Conservation (phyloP, 352 stramenopile genomes). For the Phytophthora hibernalis region DNA sequence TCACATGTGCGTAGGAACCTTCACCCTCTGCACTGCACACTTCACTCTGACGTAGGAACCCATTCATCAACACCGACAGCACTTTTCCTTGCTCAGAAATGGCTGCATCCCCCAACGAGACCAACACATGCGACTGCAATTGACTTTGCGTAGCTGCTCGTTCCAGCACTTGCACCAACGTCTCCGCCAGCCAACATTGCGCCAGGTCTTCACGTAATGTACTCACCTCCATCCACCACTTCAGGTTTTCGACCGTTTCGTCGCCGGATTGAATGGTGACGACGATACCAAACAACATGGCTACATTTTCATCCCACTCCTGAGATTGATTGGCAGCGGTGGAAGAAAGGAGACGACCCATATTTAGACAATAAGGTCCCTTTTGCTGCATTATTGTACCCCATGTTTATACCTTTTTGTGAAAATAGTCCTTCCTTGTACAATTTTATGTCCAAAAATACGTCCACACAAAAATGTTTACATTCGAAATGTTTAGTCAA, state of each 20-base stretch:
- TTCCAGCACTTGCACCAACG: constrained; percentile 46
- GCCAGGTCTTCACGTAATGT: constrained; percentile 39
- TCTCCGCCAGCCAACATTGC: constrained; percentile 51
- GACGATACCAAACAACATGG: constrained; percentile 25
- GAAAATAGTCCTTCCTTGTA: no score
- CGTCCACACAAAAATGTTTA: no score
- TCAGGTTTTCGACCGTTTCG: constrained; percentile 10
- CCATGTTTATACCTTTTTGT: no score
- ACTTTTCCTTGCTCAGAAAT: constrained; percentile 17
- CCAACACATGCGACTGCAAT: constrained; percentile 17
- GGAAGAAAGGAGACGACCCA: no score
- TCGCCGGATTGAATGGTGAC: constrained; percentile 28
- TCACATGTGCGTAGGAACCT: constrained; percentile 17
- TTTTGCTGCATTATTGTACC: no score
- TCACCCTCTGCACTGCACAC: neutral
- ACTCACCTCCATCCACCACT: constrained; percentile 29
- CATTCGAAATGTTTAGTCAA: no score
- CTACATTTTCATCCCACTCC: constrained; percentile 29
- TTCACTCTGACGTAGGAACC: constrained; percentile 21
- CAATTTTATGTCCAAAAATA: no score
- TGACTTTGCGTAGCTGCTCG: constrained; percentile 13
- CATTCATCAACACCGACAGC: constrained; percentile 22
- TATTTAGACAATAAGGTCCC: no score
- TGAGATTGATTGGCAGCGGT: neutral
- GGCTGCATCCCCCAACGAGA: constrained; percentile 31